Evolutionary conservation across 2,329 filamentous ascomycete genomes (phyloP).

Genomic region (Hymenoscyphus occultus): DNA sequence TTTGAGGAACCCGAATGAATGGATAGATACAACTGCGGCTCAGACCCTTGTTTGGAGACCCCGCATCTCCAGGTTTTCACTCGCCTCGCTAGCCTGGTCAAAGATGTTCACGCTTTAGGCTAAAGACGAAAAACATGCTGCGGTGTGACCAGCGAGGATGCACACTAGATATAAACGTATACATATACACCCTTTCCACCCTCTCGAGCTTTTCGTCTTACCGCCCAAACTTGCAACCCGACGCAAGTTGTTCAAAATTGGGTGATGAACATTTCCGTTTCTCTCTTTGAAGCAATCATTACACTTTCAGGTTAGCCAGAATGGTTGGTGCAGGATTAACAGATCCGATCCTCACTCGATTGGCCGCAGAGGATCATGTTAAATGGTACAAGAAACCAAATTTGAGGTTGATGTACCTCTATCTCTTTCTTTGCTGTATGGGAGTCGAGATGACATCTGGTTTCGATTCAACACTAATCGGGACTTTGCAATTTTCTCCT

Average conservation of each 20-base stretch:
- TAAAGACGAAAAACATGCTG: not conserved
- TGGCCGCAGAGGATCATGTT: slow-evolving; percentile 40
- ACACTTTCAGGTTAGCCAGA: not conserved
- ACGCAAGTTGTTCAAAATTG: not conserved
- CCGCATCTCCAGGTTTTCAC: slow-evolving; percentile 10
- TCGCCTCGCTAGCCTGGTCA: not conserved
- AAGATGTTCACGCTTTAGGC: slow-evolving; percentile 2
- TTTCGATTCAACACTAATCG: slow-evolving; percentile 51
- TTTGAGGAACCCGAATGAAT: slow-evolving; percentile 3
- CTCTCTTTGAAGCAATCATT: not conserved
- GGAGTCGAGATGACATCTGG: slow-evolving; percentile 54
- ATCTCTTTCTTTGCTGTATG: slow-evolving; percentile 47
- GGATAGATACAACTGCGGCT: not conserved
- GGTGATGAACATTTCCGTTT: not conserved
- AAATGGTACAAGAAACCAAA: slow-evolving; percentile 42
- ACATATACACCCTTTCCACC: slow-evolving; percentile 8
- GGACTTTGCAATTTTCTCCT: slow-evolving; percentile 40
- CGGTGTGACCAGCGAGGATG: not conserved
- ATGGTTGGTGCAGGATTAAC: slow-evolving; percentile 19
- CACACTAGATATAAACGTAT: not conserved
- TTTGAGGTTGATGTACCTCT: slow-evolving; percentile 40
- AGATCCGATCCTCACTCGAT: slow-evolving; percentile 41
- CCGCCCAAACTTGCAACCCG: not conserved
- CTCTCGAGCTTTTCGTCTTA: not conserved
- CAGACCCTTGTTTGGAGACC: not conserved